Percentiles rank a stretch among this genome's conserved stretches.
Evolutionary conservation across 2,329 filamentous ascomycete genomes (phyloP).

Genomic region (Clonostachys chloroleuca): DNA sequence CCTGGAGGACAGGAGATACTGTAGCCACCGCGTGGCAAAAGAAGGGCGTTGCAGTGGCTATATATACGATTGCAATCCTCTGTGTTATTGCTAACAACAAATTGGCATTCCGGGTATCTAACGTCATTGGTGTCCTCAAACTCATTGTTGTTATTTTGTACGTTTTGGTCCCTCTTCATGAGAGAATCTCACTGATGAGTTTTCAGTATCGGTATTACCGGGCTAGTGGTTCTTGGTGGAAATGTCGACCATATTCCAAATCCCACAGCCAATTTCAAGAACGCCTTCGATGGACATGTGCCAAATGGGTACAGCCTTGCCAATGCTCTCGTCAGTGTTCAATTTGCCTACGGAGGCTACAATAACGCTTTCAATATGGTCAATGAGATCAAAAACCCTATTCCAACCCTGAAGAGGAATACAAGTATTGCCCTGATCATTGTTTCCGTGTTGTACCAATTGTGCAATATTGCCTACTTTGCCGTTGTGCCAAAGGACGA

Average conservation of each 20-base stretch:
- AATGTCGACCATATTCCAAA: constrained; percentile 40
- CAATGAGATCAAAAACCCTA: constrained; percentile 50
- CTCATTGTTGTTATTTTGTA: constrained; percentile 55
- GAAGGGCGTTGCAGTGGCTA: constrained; percentile 62
- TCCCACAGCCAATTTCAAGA: constrained; percentile 53
- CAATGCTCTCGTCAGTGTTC: constrained; percentile 51
- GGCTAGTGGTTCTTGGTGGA: constrained; percentile 56
- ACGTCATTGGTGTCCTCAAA: constrained; percentile 56
- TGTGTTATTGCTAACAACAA: constrained; percentile 54
- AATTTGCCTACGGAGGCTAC: constrained; percentile 61
- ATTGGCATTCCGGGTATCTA: constrained; percentile 55
- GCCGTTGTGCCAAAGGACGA: constrained; percentile 55
- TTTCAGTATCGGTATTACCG: constrained; percentile 45
- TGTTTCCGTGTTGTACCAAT: constrained; percentile 56
- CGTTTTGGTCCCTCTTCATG: constrained; percentile 42
- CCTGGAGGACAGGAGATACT: constrained; percentile 51
- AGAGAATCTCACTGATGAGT: too few species aligned
- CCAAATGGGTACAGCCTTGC: constrained; percentile 38
- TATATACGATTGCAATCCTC: constrained; percentile 54
- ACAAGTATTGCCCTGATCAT: constrained; percentile 53
- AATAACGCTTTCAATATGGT: constrained; percentile 61
- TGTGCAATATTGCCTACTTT: constrained; percentile 64
- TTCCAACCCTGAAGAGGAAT: constrained; percentile 47
- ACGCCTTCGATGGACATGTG: constrained; percentile 40
- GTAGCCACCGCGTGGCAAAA: constrained; percentile 54